Evolutionary conservation across 1,284 basidiomycete species (phyloP).

Genomic region (Austroboletus novae-zelandiae): DNA sequence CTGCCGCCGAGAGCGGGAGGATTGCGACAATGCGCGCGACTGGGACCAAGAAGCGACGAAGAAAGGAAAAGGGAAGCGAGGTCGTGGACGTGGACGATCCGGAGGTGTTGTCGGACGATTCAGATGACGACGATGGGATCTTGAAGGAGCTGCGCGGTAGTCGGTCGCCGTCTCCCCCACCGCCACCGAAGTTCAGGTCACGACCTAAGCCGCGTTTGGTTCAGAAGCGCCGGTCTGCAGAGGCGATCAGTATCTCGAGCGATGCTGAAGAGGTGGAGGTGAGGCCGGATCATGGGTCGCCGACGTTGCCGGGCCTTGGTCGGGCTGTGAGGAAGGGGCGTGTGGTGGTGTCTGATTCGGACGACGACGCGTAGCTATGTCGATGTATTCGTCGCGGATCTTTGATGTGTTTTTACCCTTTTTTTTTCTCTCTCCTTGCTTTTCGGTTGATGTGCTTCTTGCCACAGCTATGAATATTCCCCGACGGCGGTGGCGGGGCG

Average conservation of each 20-base stretch:
- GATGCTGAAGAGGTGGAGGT: slow-evolving; percentile 19
- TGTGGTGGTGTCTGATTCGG: slow-evolving; percentile 39
- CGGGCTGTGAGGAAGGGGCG: slow-evolving; percentile 32
- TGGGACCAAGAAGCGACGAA: slow-evolving; percentile 70
- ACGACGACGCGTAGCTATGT: slow-evolving; percentile 36
- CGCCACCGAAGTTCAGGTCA: slow-evolving; percentile 5
- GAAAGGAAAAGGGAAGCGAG: slow-evolving; percentile 22
- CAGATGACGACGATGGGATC: slow-evolving; percentile 26
- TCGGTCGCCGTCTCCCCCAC: slow-evolving; percentile 24
- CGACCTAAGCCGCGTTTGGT: slow-evolving; percentile 31
- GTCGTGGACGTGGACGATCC: slow-evolving; percentile 6
- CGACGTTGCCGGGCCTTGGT: slow-evolving; percentile 4
- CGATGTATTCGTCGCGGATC: slow-evolving; percentile 7
- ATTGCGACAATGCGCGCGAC: slow-evolving; percentile 57
- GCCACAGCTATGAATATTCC: slow-evolving; percentile 3
- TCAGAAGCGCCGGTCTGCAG: slow-evolving; percentile 12
- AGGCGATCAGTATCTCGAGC: slow-evolving; percentile 24
- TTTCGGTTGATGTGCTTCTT: slow-evolving; percentile 6
- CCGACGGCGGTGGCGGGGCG: neutral
- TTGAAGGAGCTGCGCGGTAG: slow-evolving; percentile 19
- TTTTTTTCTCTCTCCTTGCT: neutral
- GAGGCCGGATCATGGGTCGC: neutral
- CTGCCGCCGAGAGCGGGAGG: slow-evolving; percentile 45
- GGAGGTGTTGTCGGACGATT: slow-evolving; percentile 12
- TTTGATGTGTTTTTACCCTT: slow-evolving; percentile 4